Evolutionary conservation across 1,284 basidiomycete species (phyloP), one percentile per base, ranked within the genome.

Genomic region (Tilletia caries): DNA sequence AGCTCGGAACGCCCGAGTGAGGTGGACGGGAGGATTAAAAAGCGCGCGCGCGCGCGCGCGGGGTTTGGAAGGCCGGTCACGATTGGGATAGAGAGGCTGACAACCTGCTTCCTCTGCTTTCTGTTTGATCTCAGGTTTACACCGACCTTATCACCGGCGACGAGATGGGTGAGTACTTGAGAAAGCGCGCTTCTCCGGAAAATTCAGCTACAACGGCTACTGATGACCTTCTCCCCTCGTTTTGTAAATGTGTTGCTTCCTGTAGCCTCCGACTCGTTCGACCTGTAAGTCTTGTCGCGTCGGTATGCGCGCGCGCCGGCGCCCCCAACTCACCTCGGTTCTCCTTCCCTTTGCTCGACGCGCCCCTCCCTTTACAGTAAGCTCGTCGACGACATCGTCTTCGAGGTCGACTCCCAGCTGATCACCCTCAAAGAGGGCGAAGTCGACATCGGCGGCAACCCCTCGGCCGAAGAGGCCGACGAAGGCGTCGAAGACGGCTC

Each of bases 401-500:
- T 87, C 84, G 95, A 98, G 86, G 92, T 97, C 67, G 89, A 98
- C 84, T 95, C 92, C 83, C 73, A 86, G 71, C 84, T 88, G 85
- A 89, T 96, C 81, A 86, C 86, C 69, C 83, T 96, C 78, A 92
- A 92, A 85, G 86, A 88, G 25, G 93, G 92, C 69, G 90, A 95
- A 78, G 86, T 98, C 75, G 90, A 99, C 85, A 98, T 97, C 82
- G 95, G 95, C 90, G 83, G 70, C 67, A 83, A 83, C 78, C 81
- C 82, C 29, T 84, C 95, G 67, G 87, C 91, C 46, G 96, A 98
- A 86, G 96, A 97, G 71, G 85, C 86, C 65, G 90, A 89, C 2
- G 96, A 98, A 75, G 87, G 87, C 37, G 85, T 96, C 71, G 95
- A 93, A 84, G 90, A 92, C 20, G 92, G 91, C 76, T 87, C 89